phyloP scores from a whole-genome alignment of 306 rosid species.

The Quercus mongolica region DNA sequence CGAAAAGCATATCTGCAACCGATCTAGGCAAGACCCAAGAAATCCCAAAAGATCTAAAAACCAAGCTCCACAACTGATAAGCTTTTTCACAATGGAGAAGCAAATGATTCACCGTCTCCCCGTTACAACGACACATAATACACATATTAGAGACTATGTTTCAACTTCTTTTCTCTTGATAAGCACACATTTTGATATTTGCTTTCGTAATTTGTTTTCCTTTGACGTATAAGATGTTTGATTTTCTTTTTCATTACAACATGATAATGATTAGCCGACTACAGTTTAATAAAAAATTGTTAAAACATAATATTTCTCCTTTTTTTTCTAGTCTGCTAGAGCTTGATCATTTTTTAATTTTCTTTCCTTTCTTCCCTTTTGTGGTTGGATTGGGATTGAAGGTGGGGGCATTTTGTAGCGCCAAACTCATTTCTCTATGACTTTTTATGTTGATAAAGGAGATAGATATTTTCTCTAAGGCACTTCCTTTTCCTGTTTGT shows the following conservation, averaged over 20 bases:
- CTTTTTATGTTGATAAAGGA: background rate
- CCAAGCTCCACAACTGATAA: too few species aligned
- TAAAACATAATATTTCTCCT: background rate
- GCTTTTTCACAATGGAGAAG: too few species aligned
- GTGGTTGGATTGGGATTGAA: background rate
- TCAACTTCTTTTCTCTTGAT: background rate
- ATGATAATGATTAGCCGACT: background rate
- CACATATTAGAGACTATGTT: background rate
- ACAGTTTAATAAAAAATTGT: background rate
- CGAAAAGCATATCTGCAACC: too few species aligned
- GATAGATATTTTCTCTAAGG: background rate
- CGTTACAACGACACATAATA: too few species aligned
- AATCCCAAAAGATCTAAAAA: too few species aligned
- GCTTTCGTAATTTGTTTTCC: background rate
- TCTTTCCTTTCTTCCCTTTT: background rate
- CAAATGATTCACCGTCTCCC: too few species aligned
- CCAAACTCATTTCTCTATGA: background rate
- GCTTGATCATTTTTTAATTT: background rate
- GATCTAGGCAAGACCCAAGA: too few species aligned
- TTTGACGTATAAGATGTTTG: background rate
- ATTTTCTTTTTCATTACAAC: background rate
- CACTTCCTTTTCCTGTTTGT: background rate
- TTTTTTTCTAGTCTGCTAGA: background rate
- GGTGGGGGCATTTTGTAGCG: background rate
- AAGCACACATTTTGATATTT: background rate